Percentiles rank a stretch among this genome's conserved stretches.
phyloP scores from a whole-genome alignment of 2,329 filamentous ascomycete genomes.

The Aspergillus thermomutatus region DNA sequence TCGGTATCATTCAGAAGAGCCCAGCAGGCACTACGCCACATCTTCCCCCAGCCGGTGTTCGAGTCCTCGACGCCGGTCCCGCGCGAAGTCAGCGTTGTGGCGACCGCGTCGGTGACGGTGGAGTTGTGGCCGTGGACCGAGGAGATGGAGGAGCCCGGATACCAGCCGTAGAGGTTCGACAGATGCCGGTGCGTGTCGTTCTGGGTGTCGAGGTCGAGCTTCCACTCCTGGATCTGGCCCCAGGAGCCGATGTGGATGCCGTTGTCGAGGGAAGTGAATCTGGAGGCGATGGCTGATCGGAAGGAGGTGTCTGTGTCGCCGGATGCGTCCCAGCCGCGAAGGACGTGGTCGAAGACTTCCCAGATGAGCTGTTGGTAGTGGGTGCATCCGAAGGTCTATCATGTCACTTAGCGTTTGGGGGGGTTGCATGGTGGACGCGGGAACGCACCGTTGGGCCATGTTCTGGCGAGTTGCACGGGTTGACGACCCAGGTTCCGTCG shows the following conservation, averaged over 20 bases:
- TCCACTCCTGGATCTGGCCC: slow-evolving; percentile 52
- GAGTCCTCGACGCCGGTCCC: slow-evolving; percentile 48
- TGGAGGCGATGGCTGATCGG: slow-evolving; percentile 1
- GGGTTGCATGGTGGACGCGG: neutral
- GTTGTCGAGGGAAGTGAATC: slow-evolving; percentile 13
- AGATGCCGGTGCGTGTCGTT: slow-evolving; percentile 53
- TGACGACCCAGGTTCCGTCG: slow-evolving; percentile 54
- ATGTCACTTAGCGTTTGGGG: too few species aligned
- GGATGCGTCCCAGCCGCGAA: slow-evolving; percentile 32
- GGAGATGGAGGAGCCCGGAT: slow-evolving; percentile 52
- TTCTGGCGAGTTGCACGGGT: slow-evolving; percentile 59
- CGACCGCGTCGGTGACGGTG: slow-evolving; percentile 45
- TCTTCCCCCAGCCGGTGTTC: slow-evolving; percentile 57
- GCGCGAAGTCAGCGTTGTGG: slow-evolving; percentile 45
- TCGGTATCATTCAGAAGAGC: slow-evolving; percentile 52
- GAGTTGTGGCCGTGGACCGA: slow-evolving; percentile 40
- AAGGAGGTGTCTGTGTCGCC: slow-evolving; percentile 25
- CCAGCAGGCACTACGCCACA: slow-evolving; percentile 58
- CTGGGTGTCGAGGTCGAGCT: slow-evolving; percentile 40
- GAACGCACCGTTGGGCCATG: slow-evolving; percentile 44
- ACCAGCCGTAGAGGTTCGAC: slow-evolving; percentile 56
- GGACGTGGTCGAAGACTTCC: slow-evolving; percentile 40
- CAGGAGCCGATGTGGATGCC: slow-evolving; percentile 41
- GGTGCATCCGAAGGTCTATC: slow-evolving; percentile 23
- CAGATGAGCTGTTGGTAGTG: slow-evolving; percentile 28